Evolutionary conservation across 768 basidiomycete species (phyloP), one percentile per base, ranked within the genome.

Genomic region (Amanita brunnescens): DNA sequence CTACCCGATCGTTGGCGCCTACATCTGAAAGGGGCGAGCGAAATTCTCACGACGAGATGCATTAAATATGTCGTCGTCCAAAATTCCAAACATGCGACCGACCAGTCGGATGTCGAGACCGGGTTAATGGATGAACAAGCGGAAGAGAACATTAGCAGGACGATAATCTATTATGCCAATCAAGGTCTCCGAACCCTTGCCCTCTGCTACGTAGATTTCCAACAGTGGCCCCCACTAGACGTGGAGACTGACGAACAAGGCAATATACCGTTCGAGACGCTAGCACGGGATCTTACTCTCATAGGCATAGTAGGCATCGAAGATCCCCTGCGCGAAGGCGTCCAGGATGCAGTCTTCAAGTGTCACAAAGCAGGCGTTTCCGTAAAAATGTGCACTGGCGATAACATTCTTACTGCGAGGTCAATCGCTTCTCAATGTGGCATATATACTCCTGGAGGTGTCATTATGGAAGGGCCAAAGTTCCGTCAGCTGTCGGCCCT

Each of bases 341-440:
- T 98, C 23, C 80, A 80, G 13, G 79, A 92, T 9, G 93, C 95
- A 14, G 95, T 99, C 39, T 74, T 78, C 39, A 83, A 89, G 61
- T 97, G 94, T 62, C 82, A 82, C 59, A 77, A 74, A 47, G 95
- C 96, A 37, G 94, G 95, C 55, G 93, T 99, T 12, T 74, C 77
- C 20, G 84, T 98, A 70, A 97, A 96, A 72, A 99, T 97, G 94
- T 95, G 91, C 64, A 98, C 96, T 0, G 96, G 95, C 57, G 94
- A 98, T 67, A 97, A 96, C 57, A 91, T 93, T 45, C 80, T 97
- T 47, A 94, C 90, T 0, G 91, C 90, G 45, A 83, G 92, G n/a
- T 96, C 94, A 6, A 99, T 99, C 59, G 95, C 96, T 18, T 76
- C 78, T 1, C 95, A 99, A 61, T 98, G 95, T 60, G 93, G 94